These are phyloP conservation scores for Nymphaea thermarum DNA, from an alignment of 164 flowering plant genomes.

Conservation along the genomic window DNA sequence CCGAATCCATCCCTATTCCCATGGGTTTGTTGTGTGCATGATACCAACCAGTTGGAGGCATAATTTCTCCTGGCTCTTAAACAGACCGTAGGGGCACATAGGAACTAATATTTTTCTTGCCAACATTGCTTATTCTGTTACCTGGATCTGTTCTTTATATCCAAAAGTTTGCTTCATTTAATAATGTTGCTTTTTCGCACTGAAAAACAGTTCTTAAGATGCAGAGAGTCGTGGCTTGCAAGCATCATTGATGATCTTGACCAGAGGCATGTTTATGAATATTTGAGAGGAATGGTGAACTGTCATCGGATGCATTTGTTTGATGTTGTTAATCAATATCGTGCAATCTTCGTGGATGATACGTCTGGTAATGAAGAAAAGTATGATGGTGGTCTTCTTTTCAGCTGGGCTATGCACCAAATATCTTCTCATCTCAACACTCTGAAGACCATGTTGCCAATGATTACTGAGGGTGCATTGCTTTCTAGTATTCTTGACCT, in stretches of 20 bases:
- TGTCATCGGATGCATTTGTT: conserved; percentile 89
- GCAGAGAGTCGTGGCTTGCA: conserved; percentile 93
- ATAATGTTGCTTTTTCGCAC: too few species aligned
- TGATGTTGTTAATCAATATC: conserved; percentile 95
- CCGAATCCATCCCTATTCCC: too few species aligned
- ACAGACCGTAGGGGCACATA: too few species aligned
- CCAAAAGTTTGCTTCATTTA: too few species aligned
- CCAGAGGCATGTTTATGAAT: conserved; percentile 87
- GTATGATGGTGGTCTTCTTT: conserved; percentile 95
- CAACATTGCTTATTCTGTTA: too few species aligned
- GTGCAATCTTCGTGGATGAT: conserved; percentile 95
- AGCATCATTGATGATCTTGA: conserved; percentile 93
- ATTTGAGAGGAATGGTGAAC: conserved; percentile 81
- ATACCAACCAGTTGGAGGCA: too few species aligned
- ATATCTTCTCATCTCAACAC: conserved; percentile 71
- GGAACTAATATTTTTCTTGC: too few species aligned
- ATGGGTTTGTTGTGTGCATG: too few species aligned
- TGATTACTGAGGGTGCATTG: conserved; percentile 86
- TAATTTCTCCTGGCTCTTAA: too few species aligned
- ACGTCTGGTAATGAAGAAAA: conserved; percentile 96
- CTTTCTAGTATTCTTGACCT: conserved; percentile 84
- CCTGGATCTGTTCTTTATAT: too few species aligned
- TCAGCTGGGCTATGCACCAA: conserved; percentile 99
- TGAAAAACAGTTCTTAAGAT: conserved; percentile 74
- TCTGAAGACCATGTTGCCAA: conserved; percentile 83